A percentile compares a stretch with the other conserved stretches of the same genome.
Evolutionary conservation across 305 asterid species (phyloP).

Genomic region (Fraxinus platypoda): DNA sequence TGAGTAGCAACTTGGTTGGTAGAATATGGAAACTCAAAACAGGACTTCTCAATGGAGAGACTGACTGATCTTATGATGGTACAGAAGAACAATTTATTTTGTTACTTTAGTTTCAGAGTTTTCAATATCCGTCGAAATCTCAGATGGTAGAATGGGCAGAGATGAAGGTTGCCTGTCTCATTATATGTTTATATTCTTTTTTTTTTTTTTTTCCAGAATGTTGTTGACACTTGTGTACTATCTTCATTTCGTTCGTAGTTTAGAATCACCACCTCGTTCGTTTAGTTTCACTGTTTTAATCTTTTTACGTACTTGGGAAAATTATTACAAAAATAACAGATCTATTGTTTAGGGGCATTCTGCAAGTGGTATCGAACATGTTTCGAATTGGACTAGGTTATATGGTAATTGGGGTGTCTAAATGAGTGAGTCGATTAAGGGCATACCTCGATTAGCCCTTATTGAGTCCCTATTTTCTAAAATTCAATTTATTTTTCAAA

Average conservation of each 20-base stretch:
- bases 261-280: neutral
- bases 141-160: neutral
- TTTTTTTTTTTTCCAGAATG: neutral
- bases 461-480: neutral
- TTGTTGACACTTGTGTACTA: neutral
- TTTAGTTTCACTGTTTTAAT: neutral
- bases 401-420: neutral
- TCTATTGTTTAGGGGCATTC: neutral
- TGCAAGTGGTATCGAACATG: neutral
- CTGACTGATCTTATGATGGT: neutral
- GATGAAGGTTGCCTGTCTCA: neutral
- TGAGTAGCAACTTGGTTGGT: slow-evolving; percentile 34
- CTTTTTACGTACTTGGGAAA: neutral
- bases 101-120: slow-evolving; percentile 7
- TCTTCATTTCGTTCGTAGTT: neutral
- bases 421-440: neutral
- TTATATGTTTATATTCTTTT: neutral
- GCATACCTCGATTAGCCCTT: neutral
- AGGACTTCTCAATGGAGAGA: neutral
- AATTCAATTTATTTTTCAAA: too few relatives aligned
- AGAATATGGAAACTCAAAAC: neutral
- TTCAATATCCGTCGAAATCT: neutral
- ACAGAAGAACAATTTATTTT: slow-evolving; percentile 1
- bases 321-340: neutral
- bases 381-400: neutral